Percentiles rank a stretch among this genome's conserved stretches.
Conservation (phyloP, 1,284 basidiomycete genomes). For the Ceratobasidium papillatum region DNA sequence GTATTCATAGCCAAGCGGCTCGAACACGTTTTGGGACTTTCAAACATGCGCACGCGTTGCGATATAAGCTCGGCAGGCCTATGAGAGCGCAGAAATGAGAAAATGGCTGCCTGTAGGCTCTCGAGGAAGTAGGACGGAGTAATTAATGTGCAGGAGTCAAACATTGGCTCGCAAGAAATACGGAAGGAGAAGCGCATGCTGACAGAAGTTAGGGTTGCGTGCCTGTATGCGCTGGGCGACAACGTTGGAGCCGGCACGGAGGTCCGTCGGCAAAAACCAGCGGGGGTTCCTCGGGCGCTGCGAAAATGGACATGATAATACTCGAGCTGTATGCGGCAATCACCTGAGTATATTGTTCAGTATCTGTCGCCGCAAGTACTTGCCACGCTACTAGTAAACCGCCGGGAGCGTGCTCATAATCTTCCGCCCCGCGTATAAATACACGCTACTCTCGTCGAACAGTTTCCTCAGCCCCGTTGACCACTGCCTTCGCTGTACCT, state of each 20-base stretch:
- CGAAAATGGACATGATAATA: conserved; percentile 39
- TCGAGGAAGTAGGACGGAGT: conserved; percentile 21
- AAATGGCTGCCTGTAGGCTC: neutral
- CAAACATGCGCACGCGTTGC: conserved; percentile 1
- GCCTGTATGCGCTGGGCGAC: conserved; percentile 35
- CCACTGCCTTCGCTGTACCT: conserved; percentile 2
- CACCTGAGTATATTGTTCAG: conserved; percentile 31
- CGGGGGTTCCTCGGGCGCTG: conserved; percentile 31
- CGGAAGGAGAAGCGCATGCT: conserved; percentile 25
- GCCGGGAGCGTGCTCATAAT: conserved; percentile 23
- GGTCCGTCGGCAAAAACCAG: conserved; percentile 31
- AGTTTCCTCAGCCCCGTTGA: conserved; percentile 23
- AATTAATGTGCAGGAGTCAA: conserved; percentile 18
- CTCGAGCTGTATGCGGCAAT: conserved; percentile 32
- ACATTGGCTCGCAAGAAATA: conserved; percentile 33
- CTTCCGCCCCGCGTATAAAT: conserved; percentile 37
- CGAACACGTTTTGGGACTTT: neutral
- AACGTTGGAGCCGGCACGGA: conserved; percentile 38
- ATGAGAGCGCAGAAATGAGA: neutral
- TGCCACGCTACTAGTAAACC: conserved; percentile 38
- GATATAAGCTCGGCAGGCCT: conserved; percentile 31
- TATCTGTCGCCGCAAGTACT: conserved; percentile 35
- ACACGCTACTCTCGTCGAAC: conserved; percentile 12
- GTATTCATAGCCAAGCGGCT: conserved; percentile 12
- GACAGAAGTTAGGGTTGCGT: conserved; percentile 13